Evolutionary conservation across 164 flowering plant species (phyloP).

Genomic region (Liriodendron chinense): DNA sequence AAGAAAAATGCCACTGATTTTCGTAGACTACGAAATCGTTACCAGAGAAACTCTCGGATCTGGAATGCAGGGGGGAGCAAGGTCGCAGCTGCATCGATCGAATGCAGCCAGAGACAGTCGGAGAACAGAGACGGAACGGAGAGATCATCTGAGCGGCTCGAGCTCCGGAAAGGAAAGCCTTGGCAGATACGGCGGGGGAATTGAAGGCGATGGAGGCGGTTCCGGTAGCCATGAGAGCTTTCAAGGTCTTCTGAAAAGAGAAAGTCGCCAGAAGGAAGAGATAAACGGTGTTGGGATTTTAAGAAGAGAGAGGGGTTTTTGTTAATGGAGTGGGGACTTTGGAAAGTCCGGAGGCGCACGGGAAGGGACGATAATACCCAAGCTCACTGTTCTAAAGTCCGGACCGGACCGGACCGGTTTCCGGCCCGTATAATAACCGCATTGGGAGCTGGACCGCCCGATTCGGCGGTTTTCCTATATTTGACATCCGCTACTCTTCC

Average conservation of each 20-base stretch:
- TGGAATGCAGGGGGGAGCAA: constrained; percentile 12
- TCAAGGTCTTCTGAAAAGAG: background rate
- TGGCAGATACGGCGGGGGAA: background rate
- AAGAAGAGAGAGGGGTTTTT: background rate
- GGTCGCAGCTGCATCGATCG: background rate
- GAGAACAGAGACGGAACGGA: background rate
- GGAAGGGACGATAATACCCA: background rate
- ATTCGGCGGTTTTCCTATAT: background rate
- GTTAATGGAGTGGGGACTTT: background rate
- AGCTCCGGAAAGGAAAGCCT: background rate
- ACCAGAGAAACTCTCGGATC: constrained; percentile 15
- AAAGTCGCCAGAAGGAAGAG: constrained; percentile 8
- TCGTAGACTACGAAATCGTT: too few species aligned
- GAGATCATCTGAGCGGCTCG: constrained; percentile 1
- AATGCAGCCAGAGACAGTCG: background rate
- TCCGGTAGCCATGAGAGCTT: constrained; percentile 14
- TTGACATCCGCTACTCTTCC: too few species aligned
- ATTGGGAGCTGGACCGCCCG: background rate
- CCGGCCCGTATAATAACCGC: background rate
- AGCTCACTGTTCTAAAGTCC: background rate
- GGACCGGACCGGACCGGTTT: background rate
- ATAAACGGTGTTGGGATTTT: background rate
- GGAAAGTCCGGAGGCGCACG: background rate
- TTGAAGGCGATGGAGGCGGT: constrained; percentile 7
- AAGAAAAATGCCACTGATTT: too few species aligned